A percentile compares a stretch with the other conserved stretches of the same genome.
These are phyloP conservation scores for Phytophthora crassamura DNA, from an alignment of 352 stramenopile genomes.

Conservation along the genomic window DNA sequence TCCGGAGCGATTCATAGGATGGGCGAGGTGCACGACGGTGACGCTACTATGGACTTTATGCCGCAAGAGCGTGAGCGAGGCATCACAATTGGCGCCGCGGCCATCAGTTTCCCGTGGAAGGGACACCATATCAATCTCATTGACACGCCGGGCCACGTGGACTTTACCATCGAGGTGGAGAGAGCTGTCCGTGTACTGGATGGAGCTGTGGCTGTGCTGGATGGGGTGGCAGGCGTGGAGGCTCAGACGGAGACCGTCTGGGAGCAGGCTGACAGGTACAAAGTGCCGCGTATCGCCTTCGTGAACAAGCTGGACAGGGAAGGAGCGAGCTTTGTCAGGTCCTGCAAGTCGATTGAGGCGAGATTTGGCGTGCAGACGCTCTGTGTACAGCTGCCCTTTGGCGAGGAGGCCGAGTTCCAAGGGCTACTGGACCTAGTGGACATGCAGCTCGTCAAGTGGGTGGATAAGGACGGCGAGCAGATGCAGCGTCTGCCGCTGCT, in stretches of 20 bases:
- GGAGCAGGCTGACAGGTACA: conserved; percentile 81
- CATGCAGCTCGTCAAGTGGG: conserved; percentile 76
- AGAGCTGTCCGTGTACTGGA: conserved; percentile 97
- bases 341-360: conserved; percentile 77
- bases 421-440: conserved; percentile 71
- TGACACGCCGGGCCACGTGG: conserved; percentile 97
- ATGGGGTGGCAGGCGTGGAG: conserved; percentile 97
- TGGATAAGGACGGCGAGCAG: conserved; percentile 64
- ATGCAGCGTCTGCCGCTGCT: conserved; percentile 62
- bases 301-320: conserved; percentile 98
- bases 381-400: conserved; percentile 69
- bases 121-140: conserved; percentile 98
- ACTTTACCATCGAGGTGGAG: conserved; percentile 99
- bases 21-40: conserved; percentile 80
- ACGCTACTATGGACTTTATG: conserved; percentile 88
- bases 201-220: conserved; percentile 96
- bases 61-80: conserved; percentile 96
- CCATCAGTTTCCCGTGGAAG: conserved; percentile 96
- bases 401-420: conserved; percentile 68
- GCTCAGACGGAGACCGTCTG: conserved; percentile 88
- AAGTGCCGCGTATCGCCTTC: conserved; percentile 94
- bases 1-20: conserved; percentile 79
- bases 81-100: conserved; percentile 98
- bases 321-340: conserved; percentile 93
- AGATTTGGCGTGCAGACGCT: conserved; percentile 69